Percentiles rank a stretch among this genome's conserved stretches.
phyloP scores from a whole-genome alignment of 192 early-diverging fungal genomes.

The Powellomyces hirtus region DNA sequence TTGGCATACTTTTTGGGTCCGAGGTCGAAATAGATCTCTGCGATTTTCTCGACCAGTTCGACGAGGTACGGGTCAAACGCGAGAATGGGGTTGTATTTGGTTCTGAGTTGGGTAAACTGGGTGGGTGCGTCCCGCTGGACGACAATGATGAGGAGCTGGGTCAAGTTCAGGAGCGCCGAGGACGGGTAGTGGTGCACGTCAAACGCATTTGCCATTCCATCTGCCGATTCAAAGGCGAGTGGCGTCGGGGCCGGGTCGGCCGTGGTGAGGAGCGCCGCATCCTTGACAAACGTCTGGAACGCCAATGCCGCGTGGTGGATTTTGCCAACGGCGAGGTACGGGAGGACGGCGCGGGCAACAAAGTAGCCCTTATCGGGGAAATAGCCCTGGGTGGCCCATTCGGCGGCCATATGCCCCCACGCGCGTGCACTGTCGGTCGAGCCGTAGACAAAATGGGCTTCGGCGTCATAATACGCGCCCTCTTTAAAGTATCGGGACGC shows the following conservation, averaged over 20 bases:
- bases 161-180: conserved; percentile 54
- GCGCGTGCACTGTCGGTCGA: conserved; percentile 75
- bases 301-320: conserved; percentile 44
- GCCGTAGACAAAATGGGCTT: conserved; percentile 82
- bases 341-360: conserved; percentile 74
- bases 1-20: conserved; percentile 36
- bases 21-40: conserved; percentile 33
- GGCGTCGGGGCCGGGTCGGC: not conserved
- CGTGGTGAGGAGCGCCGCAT: not conserved
- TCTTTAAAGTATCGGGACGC: conserved; percentile 71
- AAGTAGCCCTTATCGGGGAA: conserved; percentile 70
- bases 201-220: conserved; percentile 29
- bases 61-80: conserved; percentile 33
- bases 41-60: conserved; percentile 34
- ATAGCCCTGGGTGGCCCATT: conserved; percentile 69
- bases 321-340: conserved; percentile 51
- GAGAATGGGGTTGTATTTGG: conserved; percentile 28
- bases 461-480: conserved; percentile 73
- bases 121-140: conserved; percentile 62
- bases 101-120: conserved; percentile 36
- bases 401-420: conserved; percentile 70
- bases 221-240: not conserved
- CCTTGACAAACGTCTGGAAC: conserved; percentile 40
- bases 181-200: conserved; percentile 41
- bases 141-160: conserved; percentile 61